Evolutionary conservation across 2,329 filamentous ascomycete genomes (phyloP), one percentile per base, ranked within the genome.

Genomic region (Phaeosphaeria sp.): DNA sequence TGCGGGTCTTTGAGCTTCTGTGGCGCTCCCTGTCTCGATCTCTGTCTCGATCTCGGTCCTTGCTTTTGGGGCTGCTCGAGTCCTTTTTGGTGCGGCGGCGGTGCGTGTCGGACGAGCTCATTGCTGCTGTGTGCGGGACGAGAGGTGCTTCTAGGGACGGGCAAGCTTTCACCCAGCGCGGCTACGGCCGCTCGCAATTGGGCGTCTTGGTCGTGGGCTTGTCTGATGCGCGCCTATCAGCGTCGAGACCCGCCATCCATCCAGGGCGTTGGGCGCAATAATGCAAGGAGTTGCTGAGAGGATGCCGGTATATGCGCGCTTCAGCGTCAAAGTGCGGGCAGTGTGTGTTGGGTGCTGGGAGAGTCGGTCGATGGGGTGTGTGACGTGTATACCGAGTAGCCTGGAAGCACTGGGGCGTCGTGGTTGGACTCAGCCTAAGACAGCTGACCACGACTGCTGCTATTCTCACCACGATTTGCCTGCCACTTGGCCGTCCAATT

Each of bases 51-150:
- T 74, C 70, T 62, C 67, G 70, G 67, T 73, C 71, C 56, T 60
- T 69, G 54, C 44, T 55, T 46, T 64, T 65, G 30, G 63, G 64
- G 57, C 61, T 64, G 57, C 55, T 63, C 17, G 58, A 52, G 50
- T 66, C 75, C 60, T 77, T 78, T 55, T 72, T 76, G 62, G 74
- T 76, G 62, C 75, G 75, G 58, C 77, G 77, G 52, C 75, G 72
- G 56, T 71, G 69, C 50, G 68, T 57, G 62, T 77, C 73, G 46
- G 72, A 73, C 47, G 71, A 68, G 65, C 64, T 67, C 65, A 69
- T 60, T 67, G 73, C 76, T 56, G 62, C 52, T 59, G 50, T 54
- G 44, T 44, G 56, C 58, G 36, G 57, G 60, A 62, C 59, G 30
- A 36, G 30, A 11, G 6, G 11, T 36, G 50, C 48, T 65, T n/a